Base-by-base conservation (phyloP, 2,329 filamentous ascomycete genomes). In the Neonectria sp. region DNA sequence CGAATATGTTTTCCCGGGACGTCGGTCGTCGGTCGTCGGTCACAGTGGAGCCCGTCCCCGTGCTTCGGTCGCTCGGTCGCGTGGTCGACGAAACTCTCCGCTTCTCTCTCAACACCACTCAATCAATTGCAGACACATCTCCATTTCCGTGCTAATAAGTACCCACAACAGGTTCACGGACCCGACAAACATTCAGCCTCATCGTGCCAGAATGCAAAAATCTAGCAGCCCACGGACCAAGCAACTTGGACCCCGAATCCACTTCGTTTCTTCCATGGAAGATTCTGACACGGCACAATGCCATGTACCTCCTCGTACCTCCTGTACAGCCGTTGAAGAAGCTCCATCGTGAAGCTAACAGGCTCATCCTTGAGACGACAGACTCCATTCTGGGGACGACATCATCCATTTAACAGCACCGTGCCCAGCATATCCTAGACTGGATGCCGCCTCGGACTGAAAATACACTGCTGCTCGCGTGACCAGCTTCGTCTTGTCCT, bases 1-100 rank as follows among this genome's bases (percentile, higher is more conserved):
- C 63, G 58, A 62, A 65, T 61, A 21, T 58, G 52, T 66, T 66
- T 66, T 66, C 53, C 63, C 53, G 63, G 58, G 52, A 11, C 15
- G 8, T 21, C 31, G 37, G 15, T 57, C 53, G 48, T 57, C 60
- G 53, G 35, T n/a, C 21, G 21, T 33, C 31, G 58, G 46, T 48
- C 31, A 25, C 27, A 59, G 62, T 65, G 62, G 62, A 49, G 55
- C 40, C 37, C 37, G 37, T 40, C n/a, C 24, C n/a, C 40, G 40
- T 21, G 5, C 40, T 11, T 55, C 49, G 33, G 13, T 31, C 8
- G 40, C 46, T 43, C 31, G 33, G 46, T 60, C 48, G 58, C 58
- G 58, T 53, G 48, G 48, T 57, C 45, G 45, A 27, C 25, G 57
- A 58, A 33, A 31, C 33, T 58, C 33, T 58, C 15, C 46, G 33